Evolutionary conservation across 768 basidiomycete species (phyloP), one percentile per base, ranked within the genome.

Genomic region (Rhizopogon vinicolor): DNA sequence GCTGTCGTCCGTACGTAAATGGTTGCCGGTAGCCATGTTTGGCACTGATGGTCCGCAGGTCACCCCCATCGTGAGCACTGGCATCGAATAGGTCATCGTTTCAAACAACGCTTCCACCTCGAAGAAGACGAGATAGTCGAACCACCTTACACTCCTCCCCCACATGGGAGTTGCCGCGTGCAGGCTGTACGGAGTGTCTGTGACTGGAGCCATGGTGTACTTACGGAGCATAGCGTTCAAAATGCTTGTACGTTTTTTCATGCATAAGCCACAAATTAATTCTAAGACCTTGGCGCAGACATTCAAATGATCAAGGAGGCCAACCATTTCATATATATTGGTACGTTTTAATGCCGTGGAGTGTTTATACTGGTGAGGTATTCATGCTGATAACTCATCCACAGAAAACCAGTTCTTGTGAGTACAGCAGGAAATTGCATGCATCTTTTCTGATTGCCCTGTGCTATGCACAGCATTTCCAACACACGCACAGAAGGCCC

Each of bases 131-230:
- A 76, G 1, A 70, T 71, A 9, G 75, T 79, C 12, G 67, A 73
- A 12, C 51, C 62, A n/a, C 65, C 68, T 14, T 82, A 84, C 57
- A 59, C 70, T 2, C 71, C 67, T 14, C 62, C 73, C 7, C 78
- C 77, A 0, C 74, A 79, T 31, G 80, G 80, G 2, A 77, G 76
- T 7, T 87, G 86, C 64, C 75, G 75, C 35, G 87, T 93, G 16
- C 93, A 98, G 74, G 92, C 81, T 14, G 79, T 92, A 42, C 82
- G 96, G 52, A 91, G 89, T 58, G 89, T 94, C 19, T 85, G 79
- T 1, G 96, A 98, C 71, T 99, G 96, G 96, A 90, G 87, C 63
- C 91, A 93, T 62, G 96, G 95, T 2, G 89, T 94, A 37, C 75
- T 95, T 60, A 87, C 83, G 3, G 96, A 98, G 69, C 82, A 84